phyloP scores from a whole-genome alignment of 257 asterid genomes.

The Nicotiana knightiana region DNA sequence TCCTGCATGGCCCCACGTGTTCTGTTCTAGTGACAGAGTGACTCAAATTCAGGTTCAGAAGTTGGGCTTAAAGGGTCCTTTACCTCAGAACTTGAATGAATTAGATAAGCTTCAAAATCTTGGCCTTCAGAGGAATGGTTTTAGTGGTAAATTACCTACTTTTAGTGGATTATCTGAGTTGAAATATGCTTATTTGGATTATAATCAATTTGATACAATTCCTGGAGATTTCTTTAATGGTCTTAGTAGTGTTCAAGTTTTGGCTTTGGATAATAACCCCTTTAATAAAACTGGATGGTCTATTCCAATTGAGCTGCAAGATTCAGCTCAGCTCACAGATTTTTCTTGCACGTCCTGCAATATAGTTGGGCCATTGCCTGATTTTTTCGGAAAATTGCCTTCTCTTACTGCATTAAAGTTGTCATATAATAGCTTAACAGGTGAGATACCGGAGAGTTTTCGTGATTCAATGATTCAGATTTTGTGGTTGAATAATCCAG shows the following conservation, averaged over 20 bases:
- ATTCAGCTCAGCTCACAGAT: slow-evolving; percentile 52
- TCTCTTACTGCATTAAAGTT: slow-evolving; percentile 42
- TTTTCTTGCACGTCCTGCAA: slow-evolving; percentile 67
- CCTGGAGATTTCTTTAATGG: slow-evolving; percentile 70
- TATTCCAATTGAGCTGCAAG: slow-evolving; percentile 47
- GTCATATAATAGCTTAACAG: slow-evolving; percentile 49
- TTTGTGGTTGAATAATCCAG: slow-evolving; percentile 75
- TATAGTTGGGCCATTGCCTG: slow-evolving; percentile 64
- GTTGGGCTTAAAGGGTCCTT: slow-evolving; percentile 58
- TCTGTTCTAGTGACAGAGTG: slow-evolving; percentile 61
- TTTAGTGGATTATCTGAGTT: slow-evolving; percentile 64
- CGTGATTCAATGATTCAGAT: slow-evolving; percentile 50
- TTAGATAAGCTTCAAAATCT: slow-evolving; percentile 47
- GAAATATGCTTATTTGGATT: slow-evolving; percentile 56
- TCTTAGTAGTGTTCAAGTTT: slow-evolving; percentile 37
- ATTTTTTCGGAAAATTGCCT: slow-evolving; percentile 54
- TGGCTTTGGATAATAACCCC: slow-evolving; percentile 71
- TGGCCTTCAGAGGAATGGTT: slow-evolving; percentile 65
- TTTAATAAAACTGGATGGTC: slow-evolving; percentile 72
- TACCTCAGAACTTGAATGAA: slow-evolving; percentile 64
- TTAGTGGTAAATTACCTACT: slow-evolving; percentile 55
- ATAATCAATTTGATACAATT: slow-evolving; percentile 53
- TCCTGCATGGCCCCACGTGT: slow-evolving; percentile 70
- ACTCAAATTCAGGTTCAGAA: slow-evolving; percentile 80
- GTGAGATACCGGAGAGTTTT: slow-evolving; percentile 48